phyloP scores from a whole-genome alignment of 495 filamentous ascomycete species.

The Tuber magnatum region DNA sequence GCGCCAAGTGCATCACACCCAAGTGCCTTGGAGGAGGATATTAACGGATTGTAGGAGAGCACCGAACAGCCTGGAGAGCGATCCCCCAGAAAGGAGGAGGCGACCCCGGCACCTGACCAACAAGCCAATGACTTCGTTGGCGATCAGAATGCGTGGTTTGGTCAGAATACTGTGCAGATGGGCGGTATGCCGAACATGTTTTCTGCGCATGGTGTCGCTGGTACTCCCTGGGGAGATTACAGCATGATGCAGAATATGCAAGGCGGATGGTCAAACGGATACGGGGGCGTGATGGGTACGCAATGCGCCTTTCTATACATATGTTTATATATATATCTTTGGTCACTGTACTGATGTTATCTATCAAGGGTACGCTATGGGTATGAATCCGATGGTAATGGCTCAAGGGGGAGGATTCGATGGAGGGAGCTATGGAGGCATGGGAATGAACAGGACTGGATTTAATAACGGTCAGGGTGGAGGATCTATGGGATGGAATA shows the following conservation, averaged over 20 bases:
- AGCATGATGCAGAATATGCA: slow-evolving; percentile 56
- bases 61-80: slow-evolving; percentile 20
- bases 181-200: slow-evolving; percentile 36
- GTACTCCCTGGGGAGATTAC: slow-evolving; percentile 59
- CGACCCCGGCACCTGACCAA: slow-evolving; percentile 31
- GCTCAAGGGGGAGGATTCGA: slow-evolving; percentile 72
- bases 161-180: slow-evolving; percentile 24
- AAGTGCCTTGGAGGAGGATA: not conserved
- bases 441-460: slow-evolving; percentile 73
- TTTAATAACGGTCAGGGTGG: slow-evolving; percentile 59
- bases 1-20: not conserved
- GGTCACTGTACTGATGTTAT: slow-evolving; percentile 11
- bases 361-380: slow-evolving; percentile 33
- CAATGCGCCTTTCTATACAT: slow-evolving; percentile 20
- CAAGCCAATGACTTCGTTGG: slow-evolving; percentile 33
- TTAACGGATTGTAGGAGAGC: slow-evolving; percentile 21
- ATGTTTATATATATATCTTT: not conserved
- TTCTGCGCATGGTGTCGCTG: slow-evolving; percentile 35
- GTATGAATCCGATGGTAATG: slow-evolving; percentile 82
- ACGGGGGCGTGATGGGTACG: slow-evolving; percentile 71
- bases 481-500: slow-evolving; percentile 56
- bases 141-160: slow-evolving; percentile 35
- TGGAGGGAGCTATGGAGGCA: slow-evolving; percentile 59
- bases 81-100: slow-evolving; percentile 25
- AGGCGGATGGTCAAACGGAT: slow-evolving; percentile 34